Evolutionary conservation across 2,329 filamentous ascomycete species (phyloP), one percentile per base, ranked within the genome.

Genomic region (Clonostachys rosea): DNA sequence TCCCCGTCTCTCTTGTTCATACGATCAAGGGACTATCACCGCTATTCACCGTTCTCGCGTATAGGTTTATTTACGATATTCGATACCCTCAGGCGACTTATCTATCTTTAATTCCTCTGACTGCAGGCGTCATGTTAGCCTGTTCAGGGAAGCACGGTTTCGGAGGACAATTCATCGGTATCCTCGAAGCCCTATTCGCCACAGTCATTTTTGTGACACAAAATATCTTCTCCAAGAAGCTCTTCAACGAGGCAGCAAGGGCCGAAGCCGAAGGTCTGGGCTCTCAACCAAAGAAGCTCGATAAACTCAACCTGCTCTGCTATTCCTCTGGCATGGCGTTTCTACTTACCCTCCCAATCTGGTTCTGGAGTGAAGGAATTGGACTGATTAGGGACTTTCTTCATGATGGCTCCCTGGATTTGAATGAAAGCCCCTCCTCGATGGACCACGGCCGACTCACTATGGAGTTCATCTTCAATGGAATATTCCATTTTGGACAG

Each of bases 1-100:
- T 99, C 47, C 92, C 94, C 1, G 94, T 99, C 2, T 97, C 94
- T 7, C 79, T 99, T 35, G 94, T 99, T 5, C 94, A 99, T 68
- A 99, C 94, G 1, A 97, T 99, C 70, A 99, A 99, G 71, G 94
- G 94, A 8, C 81, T 99, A 24, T 97, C 92, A 4, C 94, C 94
- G 5, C 75, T 99, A 8, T 95, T 99, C 65, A 99, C 94, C 0
- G 94, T 99, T 40, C 67, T 95, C 47, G 94, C 94, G 45, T 99
- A 99, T 64, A 85, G 94, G 46, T 68, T 95, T 54, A 77, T 96
- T 61, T 95, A 92, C 69, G 79, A 90, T 57, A 95, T 97, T 51
- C 84, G 81, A 54, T 97, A 99, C 65, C 90, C 91, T 2, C 76
- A 76, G 34, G 83, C 91, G 7, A 97, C 92, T 3, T 99, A 96